Percentiles rank a stretch among this genome's conserved stretches.
phyloP scores from a whole-genome alignment of 2,329 filamentous ascomycete genomes.

The Penicillium sp. region DNA sequence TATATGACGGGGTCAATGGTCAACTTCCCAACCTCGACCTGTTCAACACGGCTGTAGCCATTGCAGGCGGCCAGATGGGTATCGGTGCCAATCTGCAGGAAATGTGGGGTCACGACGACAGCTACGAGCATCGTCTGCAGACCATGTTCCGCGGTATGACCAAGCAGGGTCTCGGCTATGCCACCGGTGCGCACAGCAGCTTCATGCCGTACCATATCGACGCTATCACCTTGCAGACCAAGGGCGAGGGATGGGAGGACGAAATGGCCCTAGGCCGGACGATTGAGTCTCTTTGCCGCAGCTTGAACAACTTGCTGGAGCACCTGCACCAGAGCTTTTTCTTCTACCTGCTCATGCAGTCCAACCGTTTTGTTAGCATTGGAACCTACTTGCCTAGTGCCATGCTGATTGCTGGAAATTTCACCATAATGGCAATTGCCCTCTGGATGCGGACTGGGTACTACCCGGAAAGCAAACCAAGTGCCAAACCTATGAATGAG shows the following conservation, averaged over 20 bases:
- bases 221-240: slow-evolving; percentile 86
- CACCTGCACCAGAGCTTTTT: slow-evolving; percentile 99
- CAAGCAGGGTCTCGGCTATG: slow-evolving; percentile 83
- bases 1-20: slow-evolving; percentile 94
- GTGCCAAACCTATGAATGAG: slow-evolving; percentile 32
- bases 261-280: slow-evolving; percentile 93
- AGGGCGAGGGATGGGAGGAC: slow-evolving; percentile 91
- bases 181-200: slow-evolving; percentile 85
- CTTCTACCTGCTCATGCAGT: slow-evolving; percentile 93
- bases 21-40: slow-evolving; percentile 94
- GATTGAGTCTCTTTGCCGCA: slow-evolving; percentile 86
- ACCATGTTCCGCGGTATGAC: slow-evolving; percentile 93
- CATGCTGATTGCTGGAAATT: slow-evolving; percentile 94
- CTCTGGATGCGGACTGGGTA: slow-evolving; percentile 89
- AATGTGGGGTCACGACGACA: slow-evolving; percentile 74
- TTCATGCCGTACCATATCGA: slow-evolving; percentile 99
- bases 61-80: slow-evolving; percentile 88
- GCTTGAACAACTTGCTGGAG: slow-evolving; percentile 92
- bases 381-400: slow-evolving; percentile 95
- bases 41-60: slow-evolving; percentile 87
- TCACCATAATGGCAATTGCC: slow-evolving; percentile 90
- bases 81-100: slow-evolving; percentile 80
- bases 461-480: slow-evolving; percentile 25
- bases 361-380: slow-evolving; percentile 92
- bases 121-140: slow-evolving; percentile 74